These are phyloP conservation scores for Podaxis rugospora DNA, from an alignment of 768 basidiomycete species.

Conservation along the genomic window DNA sequence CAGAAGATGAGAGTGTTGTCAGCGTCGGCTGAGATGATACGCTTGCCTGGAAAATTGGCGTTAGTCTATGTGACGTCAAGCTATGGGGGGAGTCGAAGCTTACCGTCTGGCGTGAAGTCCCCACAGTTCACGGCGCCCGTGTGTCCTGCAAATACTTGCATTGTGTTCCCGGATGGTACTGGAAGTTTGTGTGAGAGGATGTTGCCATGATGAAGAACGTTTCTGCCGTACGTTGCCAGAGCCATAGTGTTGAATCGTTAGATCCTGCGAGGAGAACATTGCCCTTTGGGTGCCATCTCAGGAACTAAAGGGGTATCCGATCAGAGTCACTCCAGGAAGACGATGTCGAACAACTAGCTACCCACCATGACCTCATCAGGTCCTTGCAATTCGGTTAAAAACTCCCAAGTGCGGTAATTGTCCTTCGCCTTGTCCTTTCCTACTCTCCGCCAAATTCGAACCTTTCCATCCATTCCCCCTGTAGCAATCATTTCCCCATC, in stretches of 20 bases:
- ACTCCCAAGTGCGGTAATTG: slow-evolving; percentile 84
- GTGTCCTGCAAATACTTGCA: slow-evolving; percentile 96
- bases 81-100: slow-evolving; percentile 1
- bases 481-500: slow-evolving; percentile 95
- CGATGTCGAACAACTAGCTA: background rate
- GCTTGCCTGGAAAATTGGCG: slow-evolving; percentile 54
- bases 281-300: slow-evolving; percentile 97
- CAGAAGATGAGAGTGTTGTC: slow-evolving; percentile 83
- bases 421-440: slow-evolving; percentile 68
- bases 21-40: slow-evolving; percentile 81
- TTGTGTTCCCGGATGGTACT: slow-evolving; percentile 94
- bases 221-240: slow-evolving; percentile 82
- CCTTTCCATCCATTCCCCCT: slow-evolving; percentile 97
- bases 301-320: slow-evolving; percentile 53
- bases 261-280: slow-evolving; percentile 84
- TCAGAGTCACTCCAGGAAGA: slow-evolving; percentile 1
- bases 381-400: slow-evolving; percentile 87
- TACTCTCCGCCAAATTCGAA: slow-evolving; percentile 87
- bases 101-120: slow-evolving; percentile 88
- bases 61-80: background rate
- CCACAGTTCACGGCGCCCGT: slow-evolving; percentile 80
- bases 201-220: background rate
- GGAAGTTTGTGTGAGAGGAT: background rate
- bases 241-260: slow-evolving; percentile 91
- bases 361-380: slow-evolving; percentile 93